Conservation (phyloP, 2,329 filamentous ascomycete species). For the Botrytis medusae region DNA sequence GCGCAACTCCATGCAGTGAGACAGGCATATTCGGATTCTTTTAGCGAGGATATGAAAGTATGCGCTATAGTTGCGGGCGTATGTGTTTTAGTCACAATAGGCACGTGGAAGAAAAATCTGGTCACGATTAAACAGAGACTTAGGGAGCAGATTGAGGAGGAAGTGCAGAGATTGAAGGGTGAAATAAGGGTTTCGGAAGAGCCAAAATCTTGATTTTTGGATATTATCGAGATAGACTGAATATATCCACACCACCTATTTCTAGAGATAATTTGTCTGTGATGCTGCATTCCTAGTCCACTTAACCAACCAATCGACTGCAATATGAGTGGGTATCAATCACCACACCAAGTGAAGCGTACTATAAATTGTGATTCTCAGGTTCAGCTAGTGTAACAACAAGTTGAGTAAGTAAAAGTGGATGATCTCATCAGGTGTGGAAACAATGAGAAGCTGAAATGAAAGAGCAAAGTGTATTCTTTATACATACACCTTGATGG, state of each 20-base stretch:
- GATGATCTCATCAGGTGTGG: neutral
- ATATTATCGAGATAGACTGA: neutral
- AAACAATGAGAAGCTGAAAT: neutral
- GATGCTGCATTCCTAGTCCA: neutral
- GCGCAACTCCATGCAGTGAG: neutral
- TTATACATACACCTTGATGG: neutral
- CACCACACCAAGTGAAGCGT: neutral
- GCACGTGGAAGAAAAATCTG: neutral
- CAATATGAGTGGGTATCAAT: neutral
- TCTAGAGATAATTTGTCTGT: neutral
- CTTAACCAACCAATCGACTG: neutral
- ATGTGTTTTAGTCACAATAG: neutral
- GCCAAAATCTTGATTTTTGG: neutral
- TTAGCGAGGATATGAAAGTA: constrained; percentile 44
- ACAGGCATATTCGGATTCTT: constrained; percentile 38
- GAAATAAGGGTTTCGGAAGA: neutral
- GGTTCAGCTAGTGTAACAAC: neutral
- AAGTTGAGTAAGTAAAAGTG: neutral
- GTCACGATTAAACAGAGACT: neutral
- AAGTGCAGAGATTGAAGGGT: neutral
- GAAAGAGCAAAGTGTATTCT: neutral
- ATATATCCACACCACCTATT: neutral
- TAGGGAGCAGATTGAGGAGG: neutral
- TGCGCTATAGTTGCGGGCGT: neutral
- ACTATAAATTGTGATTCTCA: neutral